Conservation (phyloP, 805 yeast species). For the Metschnikowia borealis region DNA sequence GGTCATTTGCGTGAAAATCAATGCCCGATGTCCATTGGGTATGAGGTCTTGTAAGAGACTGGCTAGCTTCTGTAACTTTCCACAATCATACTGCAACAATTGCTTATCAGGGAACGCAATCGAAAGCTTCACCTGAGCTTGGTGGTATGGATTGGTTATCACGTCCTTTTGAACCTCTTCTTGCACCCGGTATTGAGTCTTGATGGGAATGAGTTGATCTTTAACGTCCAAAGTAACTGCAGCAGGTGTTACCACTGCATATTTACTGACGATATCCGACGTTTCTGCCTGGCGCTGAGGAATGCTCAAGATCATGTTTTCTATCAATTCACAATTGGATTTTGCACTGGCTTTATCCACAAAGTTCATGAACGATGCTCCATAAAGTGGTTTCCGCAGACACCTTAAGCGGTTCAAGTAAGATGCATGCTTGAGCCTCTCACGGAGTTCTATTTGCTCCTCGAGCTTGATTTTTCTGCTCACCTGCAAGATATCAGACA, state of each 20-base stretch:
- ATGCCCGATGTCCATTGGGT: constrained; percentile 86
- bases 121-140: constrained; percentile 78
- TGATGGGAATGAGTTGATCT: constrained; percentile 43
- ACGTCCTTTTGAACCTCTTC: constrained; percentile 29
- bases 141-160: constrained; percentile 63
- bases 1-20: constrained; percentile 98
- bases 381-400: constrained; percentile 61
- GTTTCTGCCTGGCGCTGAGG: constrained; percentile 30
- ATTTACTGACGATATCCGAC: constrained; percentile 60
- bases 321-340: neutral
- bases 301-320: constrained; percentile 22
- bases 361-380: constrained; percentile 48
- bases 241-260: constrained; percentile 82
- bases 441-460: constrained; percentile 50
- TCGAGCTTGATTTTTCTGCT: constrained; percentile 53
- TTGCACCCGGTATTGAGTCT: constrained; percentile 30
- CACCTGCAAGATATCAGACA: constrained; percentile 48
- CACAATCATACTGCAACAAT: constrained; percentile 90
- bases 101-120: constrained; percentile 97
- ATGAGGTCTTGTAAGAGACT: constrained; percentile 68
- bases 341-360: constrained; percentile 2
- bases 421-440: constrained; percentile 49
- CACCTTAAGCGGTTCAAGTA: constrained; percentile 69
- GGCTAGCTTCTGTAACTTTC: constrained; percentile 87
- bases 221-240: constrained; percentile 75